Base-by-base conservation (phyloP, 768 basidiomycete genomes). In the Lactifluus rugatus region DNA sequence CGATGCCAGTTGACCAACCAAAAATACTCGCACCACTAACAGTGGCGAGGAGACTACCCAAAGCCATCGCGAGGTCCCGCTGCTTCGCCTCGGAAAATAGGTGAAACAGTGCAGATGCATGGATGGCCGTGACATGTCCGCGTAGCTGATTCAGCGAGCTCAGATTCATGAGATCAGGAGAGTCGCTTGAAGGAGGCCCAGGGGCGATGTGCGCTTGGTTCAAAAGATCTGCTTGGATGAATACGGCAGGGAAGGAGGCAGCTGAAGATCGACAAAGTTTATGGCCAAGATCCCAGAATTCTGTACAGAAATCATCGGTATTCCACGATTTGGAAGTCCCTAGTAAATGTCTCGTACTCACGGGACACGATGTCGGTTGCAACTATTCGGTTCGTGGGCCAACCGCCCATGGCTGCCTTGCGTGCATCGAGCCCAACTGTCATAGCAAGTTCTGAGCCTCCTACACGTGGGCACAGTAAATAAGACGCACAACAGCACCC, bases 211-310 rank as follows among this genome's bases (percentile, higher is more conserved):
- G 34, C 6, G 37, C 28, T 14, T 2, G 26, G n/a, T 60, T 74
- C 47, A 86, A 76, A 0, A 70, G 72, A 59, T 87, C 76, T 2
- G 82, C 84, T 16, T 73, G 67, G 19, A 86, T 57, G 64, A 87
- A 86, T 0, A 70, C 67, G 0, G 73, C 81, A 1, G 81, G 79
- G 68, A 82, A 85, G 0, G 75, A 73, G 28, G 76, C 67, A 0
- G 78, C 73, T 0, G 73, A 80, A 2, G 79, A 74, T 48, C 69
- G 73, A 70, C 84, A 87, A 10, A 86, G 72, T 50, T 79, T 71
- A 60, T 86, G 82, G 1, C 84, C 84, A 5, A 78, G 70, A 5
- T 79, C 72, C 84, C 83, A 85, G 61, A 82, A 81, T 19, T 70
- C 83, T 84, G 17, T 37, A 37, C 3, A 9, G 36, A n/a, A 25